phyloP scores from a whole-genome alignment of 306 rosid species.

The Psophocarpus tetragonolobus region DNA sequence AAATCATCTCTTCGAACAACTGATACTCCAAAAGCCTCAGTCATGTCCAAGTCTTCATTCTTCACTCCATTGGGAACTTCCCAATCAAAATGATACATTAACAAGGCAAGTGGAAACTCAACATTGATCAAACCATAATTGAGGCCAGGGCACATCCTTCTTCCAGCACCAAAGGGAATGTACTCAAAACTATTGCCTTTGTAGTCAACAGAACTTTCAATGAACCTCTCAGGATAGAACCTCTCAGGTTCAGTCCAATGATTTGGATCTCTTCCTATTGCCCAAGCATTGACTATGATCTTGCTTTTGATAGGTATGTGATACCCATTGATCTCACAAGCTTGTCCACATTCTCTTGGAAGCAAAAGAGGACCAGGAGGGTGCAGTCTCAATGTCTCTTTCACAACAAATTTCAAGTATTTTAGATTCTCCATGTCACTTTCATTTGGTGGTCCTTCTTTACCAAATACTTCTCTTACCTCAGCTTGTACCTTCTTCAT shows the following conservation, averaged over 20 bases:
- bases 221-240: constrained; percentile 38
- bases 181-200: constrained; percentile 16
- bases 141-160: constrained; percentile 35
- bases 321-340: constrained; percentile 36
- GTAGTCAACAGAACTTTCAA: constrained; percentile 24
- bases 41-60: constrained; percentile 34
- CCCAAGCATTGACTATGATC: constrained; percentile 40
- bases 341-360: constrained; percentile 37
- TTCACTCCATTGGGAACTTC: constrained; percentile 17
- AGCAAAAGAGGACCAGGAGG: constrained; percentile 33
- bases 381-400: constrained; percentile 45
- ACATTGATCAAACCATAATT: constrained; percentile 13
- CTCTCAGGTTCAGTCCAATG: constrained; percentile 21
- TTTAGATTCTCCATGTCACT: constrained; percentile 21
- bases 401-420: constrained; percentile 42
- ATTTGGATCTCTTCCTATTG: constrained; percentile 43
- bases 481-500: constrained; percentile 43
- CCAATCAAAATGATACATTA: constrained; percentile 42
- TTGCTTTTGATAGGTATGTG: constrained; percentile 35
- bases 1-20: background rate
- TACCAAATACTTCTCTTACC: constrained; percentile 17
- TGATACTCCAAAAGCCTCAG: constrained; percentile 21
- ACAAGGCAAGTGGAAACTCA: constrained; percentile 26
- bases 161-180: constrained; percentile 47
- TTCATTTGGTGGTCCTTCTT: constrained; percentile 8